These are phyloP conservation scores for Penicillium manginii DNA, from an alignment of 495 filamentous ascomycete genomes.

Conservation along the genomic window DNA sequence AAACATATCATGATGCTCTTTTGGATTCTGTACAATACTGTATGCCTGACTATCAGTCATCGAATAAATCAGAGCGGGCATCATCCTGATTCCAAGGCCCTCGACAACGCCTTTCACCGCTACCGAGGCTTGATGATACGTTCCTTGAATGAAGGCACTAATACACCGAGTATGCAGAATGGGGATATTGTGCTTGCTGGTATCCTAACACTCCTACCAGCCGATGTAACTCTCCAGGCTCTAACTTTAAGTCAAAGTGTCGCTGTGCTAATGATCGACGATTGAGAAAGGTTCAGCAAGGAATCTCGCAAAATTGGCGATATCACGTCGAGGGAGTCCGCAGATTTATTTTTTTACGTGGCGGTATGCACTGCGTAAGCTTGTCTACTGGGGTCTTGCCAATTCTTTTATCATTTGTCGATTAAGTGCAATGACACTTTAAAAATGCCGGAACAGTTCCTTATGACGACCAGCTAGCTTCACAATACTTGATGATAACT, in stretches of 20 bases:
- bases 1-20: slow-evolving; percentile 9
- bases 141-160: slow-evolving; percentile 34
- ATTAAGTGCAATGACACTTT: not conserved
- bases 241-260: not conserved
- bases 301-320: slow-evolving; percentile 31
- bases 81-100: slow-evolving; percentile 10
- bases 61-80: slow-evolving; percentile 31
- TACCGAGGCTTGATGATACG: slow-evolving; percentile 38
- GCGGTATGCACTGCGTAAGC: slow-evolving; percentile 23
- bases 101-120: slow-evolving; percentile 30
- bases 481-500: slow-evolving; percentile 34
- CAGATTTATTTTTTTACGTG: slow-evolving; percentile 31
- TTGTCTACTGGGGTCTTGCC: not conserved
- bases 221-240: slow-evolving; percentile 8
- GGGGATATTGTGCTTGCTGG: slow-evolving; percentile 29
- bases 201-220: slow-evolving; percentile 12
- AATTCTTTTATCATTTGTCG: not conserved
- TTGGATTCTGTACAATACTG: slow-evolving; percentile 14
- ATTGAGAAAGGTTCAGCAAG: slow-evolving; percentile 32
- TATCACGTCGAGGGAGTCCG: slow-evolving; percentile 34
- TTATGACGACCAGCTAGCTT: slow-evolving; percentile 19
- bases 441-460: not conserved
- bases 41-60: slow-evolving; percentile 38
- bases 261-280: not conserved
- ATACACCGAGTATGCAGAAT: slow-evolving; percentile 14